These are phyloP conservation scores for Coemansia sp. DNA, from an alignment of 192 early-diverging fungal species.

Conservation along the genomic window DNA sequence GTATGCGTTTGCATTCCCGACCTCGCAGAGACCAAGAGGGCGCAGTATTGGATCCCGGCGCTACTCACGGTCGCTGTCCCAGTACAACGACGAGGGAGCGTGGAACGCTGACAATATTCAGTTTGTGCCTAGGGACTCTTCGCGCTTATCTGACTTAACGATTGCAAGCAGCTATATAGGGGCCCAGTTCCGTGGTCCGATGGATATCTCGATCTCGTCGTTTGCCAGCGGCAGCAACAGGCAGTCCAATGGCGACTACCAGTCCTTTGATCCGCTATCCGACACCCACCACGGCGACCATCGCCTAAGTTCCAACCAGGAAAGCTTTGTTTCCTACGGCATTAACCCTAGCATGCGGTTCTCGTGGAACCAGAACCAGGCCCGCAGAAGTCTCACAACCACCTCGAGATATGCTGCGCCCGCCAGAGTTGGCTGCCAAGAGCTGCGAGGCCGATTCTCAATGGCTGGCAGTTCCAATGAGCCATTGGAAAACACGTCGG, in stretches of 20 bases:
- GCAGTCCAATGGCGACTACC: background rate
- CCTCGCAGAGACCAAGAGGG: conserved; percentile 1
- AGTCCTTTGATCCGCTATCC: background rate
- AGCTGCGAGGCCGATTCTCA: background rate
- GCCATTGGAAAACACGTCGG: background rate
- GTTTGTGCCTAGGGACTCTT: conserved; percentile 1
- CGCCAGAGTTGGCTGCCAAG: background rate
- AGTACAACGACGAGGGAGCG: conserved; percentile 10
- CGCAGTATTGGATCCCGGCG: background rate
- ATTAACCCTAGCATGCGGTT: conserved; percentile 4
- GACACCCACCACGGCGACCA: background rate
- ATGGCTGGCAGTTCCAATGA: background rate
- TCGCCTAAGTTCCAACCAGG: background rate
- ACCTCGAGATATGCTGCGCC: background rate
- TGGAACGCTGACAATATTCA: background rate
- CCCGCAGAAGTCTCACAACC: background rate
- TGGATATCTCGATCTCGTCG: conserved; percentile 26
- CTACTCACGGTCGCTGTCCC: conserved; percentile 12
- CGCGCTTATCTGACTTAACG: conserved; percentile 23
- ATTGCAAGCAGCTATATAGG: conserved; percentile 18
- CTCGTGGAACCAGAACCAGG: background rate
- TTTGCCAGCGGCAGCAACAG: conserved; percentile 16
- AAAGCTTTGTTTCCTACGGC: conserved; percentile 5
- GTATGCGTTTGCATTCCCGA: conserved; percentile 17
- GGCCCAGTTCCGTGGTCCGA: conserved; percentile 15